Evolutionary conservation across 768 basidiomycete species (phyloP).

Genomic region (Epithele typhae): DNA sequence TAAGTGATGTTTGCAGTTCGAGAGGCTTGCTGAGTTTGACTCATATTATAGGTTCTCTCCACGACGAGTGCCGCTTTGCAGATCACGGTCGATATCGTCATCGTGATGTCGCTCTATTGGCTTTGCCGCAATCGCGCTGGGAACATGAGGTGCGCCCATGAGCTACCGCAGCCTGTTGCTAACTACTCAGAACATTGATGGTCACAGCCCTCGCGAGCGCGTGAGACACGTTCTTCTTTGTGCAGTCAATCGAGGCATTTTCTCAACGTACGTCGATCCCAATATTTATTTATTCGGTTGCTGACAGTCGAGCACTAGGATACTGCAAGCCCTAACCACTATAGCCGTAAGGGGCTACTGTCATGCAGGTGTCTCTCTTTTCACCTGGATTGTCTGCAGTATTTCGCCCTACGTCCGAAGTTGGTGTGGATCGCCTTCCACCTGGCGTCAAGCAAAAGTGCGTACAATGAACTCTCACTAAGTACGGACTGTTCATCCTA

Average conservation of each 20-base stretch:
- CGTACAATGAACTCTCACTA: neutral
- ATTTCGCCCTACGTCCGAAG: conserved; percentile 4
- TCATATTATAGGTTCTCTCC: conserved; percentile 1
- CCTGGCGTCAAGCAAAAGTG: conserved; percentile 10
- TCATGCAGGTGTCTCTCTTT: too few relatives aligned
- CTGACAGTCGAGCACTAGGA: too few relatives aligned
- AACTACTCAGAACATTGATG: neutral
- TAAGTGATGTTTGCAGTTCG: neutral
- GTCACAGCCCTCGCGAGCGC: neutral
- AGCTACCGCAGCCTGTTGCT: too few relatives aligned
- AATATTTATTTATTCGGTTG: too few relatives aligned
- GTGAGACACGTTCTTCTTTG: neutral
- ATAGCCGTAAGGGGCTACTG: conserved; percentile 1
- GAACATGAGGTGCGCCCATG: neutral
- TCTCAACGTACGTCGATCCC: conserved; percentile 11
- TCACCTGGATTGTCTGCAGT: neutral
- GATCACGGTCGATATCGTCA: conserved; percentile 5
- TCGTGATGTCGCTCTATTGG: conserved; percentile 9
- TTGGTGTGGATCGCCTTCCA: conserved; percentile 12
- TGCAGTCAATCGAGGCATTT: conserved; percentile 7
- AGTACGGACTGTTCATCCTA: neutral
- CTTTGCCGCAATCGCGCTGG: conserved; percentile 2
- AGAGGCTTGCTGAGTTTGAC: neutral
- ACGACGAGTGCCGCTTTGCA: conserved; percentile 2
- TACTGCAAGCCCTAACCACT: conserved; percentile 7